phyloP scores from a whole-genome alignment of 2,329 filamentous ascomycete species.

The Dryadomyces quercivorus region DNA sequence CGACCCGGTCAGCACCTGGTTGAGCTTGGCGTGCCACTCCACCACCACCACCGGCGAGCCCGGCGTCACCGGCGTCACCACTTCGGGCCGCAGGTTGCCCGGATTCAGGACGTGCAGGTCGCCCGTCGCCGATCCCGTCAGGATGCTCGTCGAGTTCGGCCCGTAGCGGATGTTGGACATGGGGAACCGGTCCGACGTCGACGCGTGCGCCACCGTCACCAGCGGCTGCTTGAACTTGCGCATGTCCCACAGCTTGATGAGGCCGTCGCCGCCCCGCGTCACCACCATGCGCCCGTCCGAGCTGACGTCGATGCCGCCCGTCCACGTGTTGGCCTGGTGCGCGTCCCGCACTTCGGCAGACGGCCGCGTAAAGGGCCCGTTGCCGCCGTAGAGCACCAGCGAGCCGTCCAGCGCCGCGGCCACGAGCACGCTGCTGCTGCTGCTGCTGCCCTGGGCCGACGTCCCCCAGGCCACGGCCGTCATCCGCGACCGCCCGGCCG shows the following conservation, averaged over 20 bases:
- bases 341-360: constrained; percentile 74
- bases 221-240: constrained; percentile 89
- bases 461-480: constrained; percentile 82
- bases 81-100: constrained; percentile 73
- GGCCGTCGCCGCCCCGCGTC: constrained; percentile 79
- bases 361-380: constrained; percentile 75
- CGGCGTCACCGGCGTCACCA: constrained; percentile 79
- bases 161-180: constrained; percentile 85
- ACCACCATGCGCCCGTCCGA: constrained; percentile 82
- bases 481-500: constrained; percentile 85
- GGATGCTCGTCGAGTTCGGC: constrained; percentile 68
- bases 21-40: constrained; percentile 86
- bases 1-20: constrained; percentile 90
- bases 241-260: constrained; percentile 94
- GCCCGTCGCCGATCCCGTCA: constrained; percentile 78
- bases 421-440: constrained; percentile 56
- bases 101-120: constrained; percentile 89
- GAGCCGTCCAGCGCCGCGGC: constrained; percentile 80
- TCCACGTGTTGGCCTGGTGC: constrained; percentile 77
- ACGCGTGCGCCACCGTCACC: constrained; percentile 64
- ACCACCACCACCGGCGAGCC: constrained; percentile 73
- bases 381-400: constrained; percentile 81
- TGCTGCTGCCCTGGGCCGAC: constrained; percentile 48
- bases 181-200: constrained; percentile 72
- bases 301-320: constrained; percentile 82